phyloP scores from a whole-genome alignment of 805 yeast genomes.

The Barnettozyma salicaria region DNA sequence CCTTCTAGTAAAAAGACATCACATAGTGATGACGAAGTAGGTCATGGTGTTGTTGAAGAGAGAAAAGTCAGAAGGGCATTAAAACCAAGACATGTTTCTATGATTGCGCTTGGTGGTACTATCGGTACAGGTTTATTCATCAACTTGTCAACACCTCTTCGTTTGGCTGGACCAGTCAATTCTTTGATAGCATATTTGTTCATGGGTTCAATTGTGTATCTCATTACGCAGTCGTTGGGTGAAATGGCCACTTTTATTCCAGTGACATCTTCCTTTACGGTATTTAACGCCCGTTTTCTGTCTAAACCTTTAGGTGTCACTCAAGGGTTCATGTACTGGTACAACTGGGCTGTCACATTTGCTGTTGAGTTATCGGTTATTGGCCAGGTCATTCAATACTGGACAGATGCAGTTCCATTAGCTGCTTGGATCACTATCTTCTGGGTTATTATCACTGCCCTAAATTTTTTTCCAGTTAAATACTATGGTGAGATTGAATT shows the following conservation, averaged over 20 bases:
- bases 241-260: slow-evolving; percentile 82
- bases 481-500: slow-evolving; percentile 72
- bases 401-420: slow-evolving; percentile 65
- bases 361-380: slow-evolving; percentile 70
- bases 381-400: slow-evolving; percentile 57
- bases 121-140: slow-evolving; percentile 76
- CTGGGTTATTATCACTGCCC: slow-evolving; percentile 47
- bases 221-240: slow-evolving; percentile 66
- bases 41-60: slow-evolving; percentile 25
- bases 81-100: slow-evolving; percentile 63
- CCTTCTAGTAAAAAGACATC: slow-evolving; percentile 3
- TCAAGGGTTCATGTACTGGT: slow-evolving; percentile 70
- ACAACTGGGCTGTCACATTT: slow-evolving; percentile 71
- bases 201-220: slow-evolving; percentile 59
- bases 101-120: slow-evolving; percentile 78
- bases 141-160: slow-evolving; percentile 50
- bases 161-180: slow-evolving; percentile 62
- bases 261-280: slow-evolving; percentile 59
- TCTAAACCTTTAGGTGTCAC: slow-evolving; percentile 69
- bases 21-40: slow-evolving; percentile 10
- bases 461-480: slow-evolving; percentile 62
- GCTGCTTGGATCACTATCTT: slow-evolving; percentile 71
- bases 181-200: slow-evolving; percentile 58
- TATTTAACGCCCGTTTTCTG: slow-evolving; percentile 59
- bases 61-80: slow-evolving; percentile 52